Percentiles rank a stretch among this genome's conserved stretches.
Evolutionary conservation across 179 eudicot species (phyloP).

Genomic region (Corrigiola litoralis): DNA sequence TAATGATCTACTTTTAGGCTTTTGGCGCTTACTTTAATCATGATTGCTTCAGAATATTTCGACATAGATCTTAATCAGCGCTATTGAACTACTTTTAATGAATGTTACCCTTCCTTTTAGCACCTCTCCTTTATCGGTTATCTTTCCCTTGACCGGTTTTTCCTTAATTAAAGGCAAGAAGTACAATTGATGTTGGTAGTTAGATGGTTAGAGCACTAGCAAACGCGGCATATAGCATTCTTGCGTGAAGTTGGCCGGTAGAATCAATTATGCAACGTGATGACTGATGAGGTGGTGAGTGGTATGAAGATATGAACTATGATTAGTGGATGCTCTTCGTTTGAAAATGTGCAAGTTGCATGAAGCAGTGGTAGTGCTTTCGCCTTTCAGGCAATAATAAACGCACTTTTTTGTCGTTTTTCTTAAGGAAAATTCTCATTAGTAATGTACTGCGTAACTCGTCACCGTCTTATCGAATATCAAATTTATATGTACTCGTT

Average conservation of each 20-base stretch:
- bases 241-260: conserved; percentile 7
- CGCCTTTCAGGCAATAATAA: no score
- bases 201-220: conserved; percentile 13
- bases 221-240: background rate
- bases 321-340: no score
- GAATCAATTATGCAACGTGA: conserved; percentile 1
- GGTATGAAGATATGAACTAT: no score
- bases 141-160: background rate
- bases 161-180: conserved; percentile 8
- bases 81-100: background rate
- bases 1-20: background rate
- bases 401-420: no score
- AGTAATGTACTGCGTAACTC: no score
- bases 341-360: no score
- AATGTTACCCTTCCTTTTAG: background rate
- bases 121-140: background rate
- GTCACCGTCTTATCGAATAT: no score
- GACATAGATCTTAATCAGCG: conserved; percentile 24
- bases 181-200: background rate
- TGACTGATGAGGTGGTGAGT: background rate
- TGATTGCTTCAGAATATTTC: background rate
- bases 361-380: no score
- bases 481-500: no score
- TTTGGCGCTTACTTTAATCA: background rate
- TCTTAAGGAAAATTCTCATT: no score